Percentiles rank a stretch among this genome's conserved stretches.
Conservation (phyloP, 805 yeast genomes). For the Zygotorulaspora florentina region DNA sequence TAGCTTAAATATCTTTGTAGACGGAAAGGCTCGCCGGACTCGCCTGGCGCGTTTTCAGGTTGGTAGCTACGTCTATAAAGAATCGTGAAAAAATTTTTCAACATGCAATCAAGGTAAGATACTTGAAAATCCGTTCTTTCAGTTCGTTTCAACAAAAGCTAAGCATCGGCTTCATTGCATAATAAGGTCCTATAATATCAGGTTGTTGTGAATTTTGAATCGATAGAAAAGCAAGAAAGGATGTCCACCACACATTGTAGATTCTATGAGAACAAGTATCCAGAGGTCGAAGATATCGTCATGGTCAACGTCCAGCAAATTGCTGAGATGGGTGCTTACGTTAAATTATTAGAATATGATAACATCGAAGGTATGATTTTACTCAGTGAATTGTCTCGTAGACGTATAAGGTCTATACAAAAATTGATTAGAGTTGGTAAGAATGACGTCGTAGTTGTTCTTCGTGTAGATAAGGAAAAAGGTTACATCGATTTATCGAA, state of each 20-base stretch:
- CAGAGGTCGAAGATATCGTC: constrained; percentile 98
- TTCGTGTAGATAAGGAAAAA: constrained; percentile 97
- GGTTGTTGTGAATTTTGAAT: background rate
- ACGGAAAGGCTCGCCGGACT: no score
- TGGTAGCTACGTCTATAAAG: no score
- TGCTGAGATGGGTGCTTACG: constrained; percentile 99
- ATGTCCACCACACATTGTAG: constrained; percentile 92
- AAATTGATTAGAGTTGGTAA: constrained; percentile 96
- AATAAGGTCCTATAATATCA: background rate
- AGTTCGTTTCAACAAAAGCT: no score
- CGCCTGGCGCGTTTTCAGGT: no score
- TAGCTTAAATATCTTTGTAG: no score
- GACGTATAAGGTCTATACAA: constrained; percentile 97
- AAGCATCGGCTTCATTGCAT: background rate
- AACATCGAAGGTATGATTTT: constrained; percentile 98
- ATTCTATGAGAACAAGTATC: constrained; percentile 96
- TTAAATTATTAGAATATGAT: constrained; percentile 91
- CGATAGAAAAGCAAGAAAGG: constrained; percentile 3
- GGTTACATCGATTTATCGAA: constrained; percentile 97
- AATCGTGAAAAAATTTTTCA: no score
- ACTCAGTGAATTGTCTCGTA: constrained; percentile 91
- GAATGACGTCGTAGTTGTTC: constrained; percentile 95
- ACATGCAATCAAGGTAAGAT: background rate
- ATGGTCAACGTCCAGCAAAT: constrained; percentile 98
- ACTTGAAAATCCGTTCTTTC: background rate